phyloP scores from a whole-genome alignment of 73 alveolate species.

The Uronychia setigera region DNA sequence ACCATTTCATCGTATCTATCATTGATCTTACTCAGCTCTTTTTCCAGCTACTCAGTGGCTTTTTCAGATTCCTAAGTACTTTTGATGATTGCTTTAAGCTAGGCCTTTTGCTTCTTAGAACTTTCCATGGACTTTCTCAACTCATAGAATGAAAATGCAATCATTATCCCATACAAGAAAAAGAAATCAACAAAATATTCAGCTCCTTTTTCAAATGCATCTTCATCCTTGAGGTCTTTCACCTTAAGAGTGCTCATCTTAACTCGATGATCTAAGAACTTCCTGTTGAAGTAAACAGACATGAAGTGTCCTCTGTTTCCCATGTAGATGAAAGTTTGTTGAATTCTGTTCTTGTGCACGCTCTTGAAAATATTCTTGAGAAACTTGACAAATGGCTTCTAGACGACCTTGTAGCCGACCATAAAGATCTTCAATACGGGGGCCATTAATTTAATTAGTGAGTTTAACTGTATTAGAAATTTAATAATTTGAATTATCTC shows the following conservation, averaged over 20 bases:
- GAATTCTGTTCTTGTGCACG: background rate
- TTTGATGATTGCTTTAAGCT: background rate
- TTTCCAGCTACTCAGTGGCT: background rate
- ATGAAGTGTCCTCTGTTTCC: background rate
- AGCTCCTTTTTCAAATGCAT: conserved; percentile 1
- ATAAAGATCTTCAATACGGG: too few species aligned
- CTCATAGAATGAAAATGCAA: background rate
- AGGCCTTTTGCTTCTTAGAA: background rate
- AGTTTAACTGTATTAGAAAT: too few species aligned
- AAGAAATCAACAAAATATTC: background rate
- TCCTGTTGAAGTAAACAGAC: background rate
- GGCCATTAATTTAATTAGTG: too few species aligned
- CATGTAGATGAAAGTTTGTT: background rate
- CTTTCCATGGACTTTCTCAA: background rate
- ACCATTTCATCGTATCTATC: background rate
- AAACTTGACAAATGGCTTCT: too few species aligned
- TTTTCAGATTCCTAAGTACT: background rate
- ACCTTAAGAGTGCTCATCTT: background rate
- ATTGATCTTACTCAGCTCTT: background rate
- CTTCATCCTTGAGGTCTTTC: background rate
- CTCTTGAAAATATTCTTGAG: background rate
- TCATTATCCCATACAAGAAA: background rate
- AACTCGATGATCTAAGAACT: background rate
- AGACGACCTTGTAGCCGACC: too few species aligned
- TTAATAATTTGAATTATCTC: too few species aligned